A percentile compares a stretch with the other conserved stretches of the same genome.
These are phyloP conservation scores for Haplosporangium sp. DNA, from an alignment of 371 early-diverging fungal genomes.

Conservation along the genomic window DNA sequence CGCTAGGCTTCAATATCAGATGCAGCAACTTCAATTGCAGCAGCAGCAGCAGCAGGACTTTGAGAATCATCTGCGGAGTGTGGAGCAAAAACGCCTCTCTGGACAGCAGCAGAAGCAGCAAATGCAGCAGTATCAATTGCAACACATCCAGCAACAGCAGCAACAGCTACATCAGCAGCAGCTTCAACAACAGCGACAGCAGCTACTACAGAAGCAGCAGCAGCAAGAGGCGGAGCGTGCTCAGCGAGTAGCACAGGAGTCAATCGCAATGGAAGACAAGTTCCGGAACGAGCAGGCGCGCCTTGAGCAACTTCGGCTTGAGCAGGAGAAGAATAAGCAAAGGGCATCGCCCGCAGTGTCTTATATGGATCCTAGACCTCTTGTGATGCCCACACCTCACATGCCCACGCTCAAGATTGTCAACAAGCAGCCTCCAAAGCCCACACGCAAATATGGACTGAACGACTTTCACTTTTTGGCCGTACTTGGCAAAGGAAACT, in stretches of 20 bases:
- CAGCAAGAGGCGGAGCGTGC: too few relatives aligned
- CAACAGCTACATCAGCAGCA: slow-evolving; percentile 7
- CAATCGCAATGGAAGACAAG: slow-evolving; percentile 14
- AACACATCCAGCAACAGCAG: slow-evolving; percentile 27
- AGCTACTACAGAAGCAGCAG: neutral
- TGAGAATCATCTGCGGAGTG: slow-evolving; percentile 12
- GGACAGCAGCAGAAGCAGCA: slow-evolving; percentile 27
- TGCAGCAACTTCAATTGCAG: slow-evolving; percentile 36
- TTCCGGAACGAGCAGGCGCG: slow-evolving; percentile 48
- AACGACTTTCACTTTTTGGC: slow-evolving; percentile 88
- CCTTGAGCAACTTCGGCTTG: slow-evolving; percentile 30
- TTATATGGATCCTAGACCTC: neutral
- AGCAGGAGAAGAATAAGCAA: slow-evolving; percentile 40
- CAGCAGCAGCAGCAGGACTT: slow-evolving; percentile 8
- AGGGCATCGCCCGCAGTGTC: slow-evolving; percentile 22
- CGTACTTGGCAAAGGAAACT: slow-evolving; percentile 94
- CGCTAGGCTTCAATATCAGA: slow-evolving; percentile 16
- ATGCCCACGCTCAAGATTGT: slow-evolving; percentile 50
- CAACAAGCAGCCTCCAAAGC: slow-evolving; percentile 37
- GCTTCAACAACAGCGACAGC: slow-evolving; percentile 15
- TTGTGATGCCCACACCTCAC: slow-evolving; percentile 37
- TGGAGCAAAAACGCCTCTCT: slow-evolving; percentile 10
- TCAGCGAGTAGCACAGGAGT: neutral
- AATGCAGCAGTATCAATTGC: slow-evolving; percentile 27
- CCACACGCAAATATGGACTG: slow-evolving; percentile 56